Conservation (phyloP, 805 yeast genomes). For the Saturnispora quitensis region DNA sequence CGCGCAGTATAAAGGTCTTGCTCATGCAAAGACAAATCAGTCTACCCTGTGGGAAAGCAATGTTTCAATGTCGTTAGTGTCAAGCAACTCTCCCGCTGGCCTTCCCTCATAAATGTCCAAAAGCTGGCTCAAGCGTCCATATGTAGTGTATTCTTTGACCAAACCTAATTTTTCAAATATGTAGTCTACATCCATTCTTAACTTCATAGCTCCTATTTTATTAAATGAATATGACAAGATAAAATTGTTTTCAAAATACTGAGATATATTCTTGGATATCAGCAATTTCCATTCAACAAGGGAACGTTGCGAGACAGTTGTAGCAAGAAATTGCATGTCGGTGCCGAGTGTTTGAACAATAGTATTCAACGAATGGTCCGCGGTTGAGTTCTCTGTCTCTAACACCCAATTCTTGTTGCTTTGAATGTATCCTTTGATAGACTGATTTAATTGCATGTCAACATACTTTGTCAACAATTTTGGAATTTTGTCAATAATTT, state of each 20-base stretch:
- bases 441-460: conserved; percentile 28
- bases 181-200: conserved; percentile 25
- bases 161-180: conserved; percentile 24
- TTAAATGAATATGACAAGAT: conserved; percentile 31
- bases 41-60: background rate
- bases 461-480: conserved; percentile 25
- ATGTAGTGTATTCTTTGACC: conserved; percentile 16
- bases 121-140: conserved; percentile 13
- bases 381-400: background rate
- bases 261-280: conserved; percentile 25
- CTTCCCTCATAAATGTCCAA: background rate
- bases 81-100: background rate
- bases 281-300: conserved; percentile 19
- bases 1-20: background rate
- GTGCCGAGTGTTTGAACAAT: conserved; percentile 21
- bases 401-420: conserved; percentile 23
- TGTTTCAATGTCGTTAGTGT: background rate
- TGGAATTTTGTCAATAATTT: conserved; percentile 24
- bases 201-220: conserved; percentile 27
- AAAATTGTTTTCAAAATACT: conserved; percentile 31
- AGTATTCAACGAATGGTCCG: conserved; percentile 16
- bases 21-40: background rate
- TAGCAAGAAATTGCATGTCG: conserved; percentile 24
- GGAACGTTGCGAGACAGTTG: conserved; percentile 26
- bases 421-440: conserved; percentile 31